Base-by-base conservation (phyloP, 2,329 filamentous ascomycete genomes). In the Fusarium sp. region DNA sequence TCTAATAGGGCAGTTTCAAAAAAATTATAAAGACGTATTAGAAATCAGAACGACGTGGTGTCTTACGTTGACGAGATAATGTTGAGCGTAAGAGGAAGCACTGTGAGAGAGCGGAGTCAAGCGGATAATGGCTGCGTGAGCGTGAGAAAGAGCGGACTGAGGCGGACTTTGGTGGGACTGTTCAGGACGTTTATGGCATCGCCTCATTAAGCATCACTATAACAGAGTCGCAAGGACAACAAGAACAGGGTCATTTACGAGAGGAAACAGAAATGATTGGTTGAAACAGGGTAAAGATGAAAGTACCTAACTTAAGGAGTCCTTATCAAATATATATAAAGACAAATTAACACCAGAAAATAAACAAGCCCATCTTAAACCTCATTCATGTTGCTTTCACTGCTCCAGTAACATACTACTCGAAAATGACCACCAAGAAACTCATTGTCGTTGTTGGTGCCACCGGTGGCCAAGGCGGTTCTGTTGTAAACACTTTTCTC, bases 401-500 rank as follows among this genome's bases (percentile, higher is more conserved):
- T 25, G 25, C 25, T 25, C n/a, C 14, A 35, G 7, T 20, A 9
- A 11, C 1, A 32, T 7, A 37, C 20, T 37, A 23, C 17, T 20
- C 19, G 33, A 25, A 25, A 5, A 59, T 59, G 56, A 30, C 27
- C 35, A 43, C 27, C 4, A 30, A 22, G 41, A 58, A 58, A 15
- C 35, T 44, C 17, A 50, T 60, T 30, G 56, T 44, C 10, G 46
- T 61, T 17, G 33, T 47, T 37, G 54, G 57, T 15, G 57, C 45
- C 14, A 61, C 57, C 15, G 57, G 57, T 10, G 33, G 39, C 4
- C 54, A 61, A 45, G 54, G 57, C 30, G 32, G 39, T n/a, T 55
- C 61, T 11, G 47, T 65, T 3, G 17, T 37, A 10, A 46, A 50
- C n/a, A 47, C 45, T 2, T 65, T 65, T 23, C 35, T 65, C 27